These are phyloP conservation scores for Cenococcum geophilum DNA, from an alignment of 495 filamentous ascomycete species.

Conservation along the genomic window DNA sequence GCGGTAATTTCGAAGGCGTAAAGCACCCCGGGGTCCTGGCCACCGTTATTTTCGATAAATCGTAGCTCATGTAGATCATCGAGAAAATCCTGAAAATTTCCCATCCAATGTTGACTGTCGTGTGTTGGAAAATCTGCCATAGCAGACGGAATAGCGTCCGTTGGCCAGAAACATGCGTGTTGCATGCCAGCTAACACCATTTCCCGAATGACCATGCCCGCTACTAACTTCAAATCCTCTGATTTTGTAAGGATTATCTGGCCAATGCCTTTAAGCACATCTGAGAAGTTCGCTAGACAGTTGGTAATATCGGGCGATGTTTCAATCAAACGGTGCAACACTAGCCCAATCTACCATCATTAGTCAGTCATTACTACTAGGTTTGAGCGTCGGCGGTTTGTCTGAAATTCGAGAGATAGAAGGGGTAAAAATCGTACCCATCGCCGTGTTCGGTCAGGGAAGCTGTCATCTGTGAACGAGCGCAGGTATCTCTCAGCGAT, in stretches of 20 bases:
- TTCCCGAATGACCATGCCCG: conserved; percentile 21
- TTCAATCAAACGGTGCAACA: conserved; percentile 11
- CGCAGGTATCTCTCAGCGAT: background rate
- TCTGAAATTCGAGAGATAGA: background rate
- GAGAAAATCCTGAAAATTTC: conserved; percentile 21
- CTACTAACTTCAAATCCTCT: conserved; percentile 25
- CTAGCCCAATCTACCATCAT: conserved; percentile 7
- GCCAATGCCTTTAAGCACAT: conserved; percentile 12
- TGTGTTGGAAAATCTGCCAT: conserved; percentile 15
- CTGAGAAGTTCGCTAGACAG: background rate
- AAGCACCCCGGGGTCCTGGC: background rate
- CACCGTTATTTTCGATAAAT: background rate
- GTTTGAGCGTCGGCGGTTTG: background rate
- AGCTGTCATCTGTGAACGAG: background rate
- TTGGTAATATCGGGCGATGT: background rate
- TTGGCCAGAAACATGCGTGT: conserved; percentile 17
- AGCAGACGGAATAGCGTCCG: conserved; percentile 11
- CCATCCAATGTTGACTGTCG: conserved; percentile 10
- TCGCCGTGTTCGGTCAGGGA: conserved; percentile 1
- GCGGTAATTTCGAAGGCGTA: conserved; percentile 11
- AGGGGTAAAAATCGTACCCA: background rate
- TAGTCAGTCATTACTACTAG: background rate
- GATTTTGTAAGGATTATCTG: conserved; percentile 12
- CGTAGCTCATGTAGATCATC: conserved; percentile 9
- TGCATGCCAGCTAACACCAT: conserved; percentile 5